Evolutionary conservation across 805 yeast species (phyloP).

Genomic region (Candida ovalis): DNA sequence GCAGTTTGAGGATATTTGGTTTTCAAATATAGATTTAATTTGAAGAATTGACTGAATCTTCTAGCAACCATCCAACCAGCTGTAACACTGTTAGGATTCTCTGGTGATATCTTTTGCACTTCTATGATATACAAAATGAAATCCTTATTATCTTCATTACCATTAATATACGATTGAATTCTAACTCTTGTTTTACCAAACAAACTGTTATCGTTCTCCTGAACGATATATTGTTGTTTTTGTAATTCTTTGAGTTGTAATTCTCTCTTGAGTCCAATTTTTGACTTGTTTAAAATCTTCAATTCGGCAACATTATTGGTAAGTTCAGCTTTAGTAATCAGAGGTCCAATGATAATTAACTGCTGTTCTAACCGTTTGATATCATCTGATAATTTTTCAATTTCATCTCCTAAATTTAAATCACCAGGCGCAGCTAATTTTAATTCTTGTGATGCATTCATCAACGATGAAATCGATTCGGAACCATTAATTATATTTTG

Average conservation of each 20-base stretch:
- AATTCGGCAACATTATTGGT: conserved; percentile 73
- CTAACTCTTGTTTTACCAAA: conserved; percentile 59
- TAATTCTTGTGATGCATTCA: conserved; percentile 25
- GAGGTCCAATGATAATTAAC: conserved; percentile 57
- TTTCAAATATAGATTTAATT: conserved; percentile 62
- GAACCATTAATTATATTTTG: conserved; percentile 10
- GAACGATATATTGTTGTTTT: conserved; percentile 76
- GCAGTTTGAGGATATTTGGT: conserved; percentile 47
- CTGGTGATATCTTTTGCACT: conserved; percentile 48
- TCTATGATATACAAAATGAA: conserved; percentile 73
- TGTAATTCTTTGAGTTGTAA: conserved; percentile 69
- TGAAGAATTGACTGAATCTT: conserved; percentile 79
- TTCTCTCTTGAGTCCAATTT: conserved; percentile 63
- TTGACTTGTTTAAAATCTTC: conserved; percentile 64
- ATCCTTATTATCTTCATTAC: conserved; percentile 54
- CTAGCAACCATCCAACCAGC: conserved; percentile 92
- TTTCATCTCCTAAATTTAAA: conserved; percentile 61
- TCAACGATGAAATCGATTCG: conserved; percentile 13
- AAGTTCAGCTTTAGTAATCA: conserved; percentile 77
- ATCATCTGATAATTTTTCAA: conserved; percentile 52
- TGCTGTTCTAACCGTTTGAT: conserved; percentile 61
- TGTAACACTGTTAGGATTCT: conserved; percentile 35
- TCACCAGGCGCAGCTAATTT: conserved; percentile 67
- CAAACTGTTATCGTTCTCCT: conserved; percentile 75
- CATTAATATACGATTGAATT: conserved; percentile 52